Conservation (phyloP, 2,329 filamentous ascomycete species). For the Calonectria fujianensis region DNA sequence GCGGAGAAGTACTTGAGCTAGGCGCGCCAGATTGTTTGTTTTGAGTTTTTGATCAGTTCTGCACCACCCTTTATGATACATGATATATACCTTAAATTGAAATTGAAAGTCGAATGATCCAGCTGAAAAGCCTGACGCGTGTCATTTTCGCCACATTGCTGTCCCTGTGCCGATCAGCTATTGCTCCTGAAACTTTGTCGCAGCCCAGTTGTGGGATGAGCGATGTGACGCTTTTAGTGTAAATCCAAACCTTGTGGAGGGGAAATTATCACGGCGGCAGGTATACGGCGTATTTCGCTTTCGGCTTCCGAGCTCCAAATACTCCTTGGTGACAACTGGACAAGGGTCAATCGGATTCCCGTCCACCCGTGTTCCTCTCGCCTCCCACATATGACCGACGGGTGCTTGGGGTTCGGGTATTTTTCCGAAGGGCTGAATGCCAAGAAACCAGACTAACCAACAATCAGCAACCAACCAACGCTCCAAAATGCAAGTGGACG, state of each 20-base stretch:
- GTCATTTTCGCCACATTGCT: not conserved
- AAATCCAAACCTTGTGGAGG: not conserved
- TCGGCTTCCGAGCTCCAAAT: not conserved
- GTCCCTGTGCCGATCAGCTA: not conserved
- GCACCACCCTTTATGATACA: not conserved
- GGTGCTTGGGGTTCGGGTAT: not conserved
- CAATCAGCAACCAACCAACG: not conserved
- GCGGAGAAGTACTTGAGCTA: not conserved
- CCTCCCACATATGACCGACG: not conserved
- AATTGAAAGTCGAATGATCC: not conserved
- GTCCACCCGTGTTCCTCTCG: not conserved
- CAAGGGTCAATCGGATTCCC: not conserved
- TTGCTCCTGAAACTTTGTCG: not conserved
- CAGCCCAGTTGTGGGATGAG: not conserved
- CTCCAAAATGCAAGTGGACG: slow-evolving; percentile 1
- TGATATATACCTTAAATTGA: slow-evolving; percentile 1
- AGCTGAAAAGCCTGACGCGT: not conserved
- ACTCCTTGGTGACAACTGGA: not conserved
- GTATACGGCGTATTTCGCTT: not conserved
- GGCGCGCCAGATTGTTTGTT: not conserved
- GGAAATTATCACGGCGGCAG: not conserved
- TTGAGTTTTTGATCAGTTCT: not conserved
- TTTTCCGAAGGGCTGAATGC: not conserved
- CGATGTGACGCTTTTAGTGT: not conserved
- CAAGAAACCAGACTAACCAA: not conserved